Evolutionary conservation across 805 yeast species (phyloP), one percentile per base, ranked within the genome.

Genomic region (Hanseniaspora mollemarum): DNA sequence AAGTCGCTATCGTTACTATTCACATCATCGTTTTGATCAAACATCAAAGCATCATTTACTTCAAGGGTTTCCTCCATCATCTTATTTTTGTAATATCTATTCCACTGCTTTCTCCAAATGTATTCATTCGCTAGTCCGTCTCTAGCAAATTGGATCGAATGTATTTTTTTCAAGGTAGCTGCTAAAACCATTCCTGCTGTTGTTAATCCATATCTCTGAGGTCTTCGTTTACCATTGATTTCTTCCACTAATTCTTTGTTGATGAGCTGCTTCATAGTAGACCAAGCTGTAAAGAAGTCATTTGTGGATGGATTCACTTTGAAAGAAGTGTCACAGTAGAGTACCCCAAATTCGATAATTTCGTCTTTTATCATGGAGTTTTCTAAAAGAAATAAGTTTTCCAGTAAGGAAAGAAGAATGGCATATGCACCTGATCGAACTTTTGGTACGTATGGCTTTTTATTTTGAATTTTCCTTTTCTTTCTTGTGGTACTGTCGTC

Each of bases 341-440:
- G 72, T 1, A 75, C 62, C 0, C 84, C 94, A 16, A 62, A 57
- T 9, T 69, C 59, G 1, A 75, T 67, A 5, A 87, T 72, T 35
- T 77, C 81, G 10, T 75, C 76, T 59, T 77, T 82, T 3, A 80
- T 71, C 57, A 84, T 59, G 0, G 95, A 94, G n/a, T 62, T 59
- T 19, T 71, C 63, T 1, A 63, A 58, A 3, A 65, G 62, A 19
- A 43, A 51, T 21, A 33, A 22, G 18, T 42, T 51, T 41, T 75
- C 69, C 45, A 71, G 66, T 2, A 87, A 64, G 0, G 80, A 80
- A 18, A 86, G 54, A 18, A 87, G 58, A 8, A 87, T 82, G 0
- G 92, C 95, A 67, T 84, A 88, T 0, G 84, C 94, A 1, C 96
- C 96, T 0, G 92, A 78, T 32, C 88, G 67, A 54, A 78, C 77